Conservation (phyloP, 805 yeast genomes). For the Clavispora carvajalis region DNA sequence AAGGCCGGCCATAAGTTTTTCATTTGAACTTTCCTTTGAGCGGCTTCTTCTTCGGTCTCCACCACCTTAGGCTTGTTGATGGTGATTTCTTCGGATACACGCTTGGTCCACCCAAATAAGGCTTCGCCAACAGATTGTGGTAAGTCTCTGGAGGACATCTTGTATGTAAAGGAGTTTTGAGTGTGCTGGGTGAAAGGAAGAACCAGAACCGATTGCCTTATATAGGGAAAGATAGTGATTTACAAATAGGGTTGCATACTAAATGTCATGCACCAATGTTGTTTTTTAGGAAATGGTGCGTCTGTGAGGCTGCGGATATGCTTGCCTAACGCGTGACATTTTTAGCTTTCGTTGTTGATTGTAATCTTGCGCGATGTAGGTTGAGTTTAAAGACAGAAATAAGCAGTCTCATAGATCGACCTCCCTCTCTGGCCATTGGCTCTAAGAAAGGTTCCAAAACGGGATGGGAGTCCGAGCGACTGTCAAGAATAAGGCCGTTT, state of each 20-base stretch:
- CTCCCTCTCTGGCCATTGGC: no score
- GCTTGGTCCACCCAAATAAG: constrained; percentile 9
- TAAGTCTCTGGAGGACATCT: constrained; percentile 17
- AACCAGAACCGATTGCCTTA: no score
- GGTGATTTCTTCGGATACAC: constrained; percentile 10
- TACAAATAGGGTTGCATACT: background rate
- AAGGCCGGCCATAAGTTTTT: constrained; percentile 28
- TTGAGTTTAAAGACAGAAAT: background rate
- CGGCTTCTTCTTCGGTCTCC: constrained; percentile 10
- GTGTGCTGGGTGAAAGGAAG: no score
- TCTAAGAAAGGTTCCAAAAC: no score
- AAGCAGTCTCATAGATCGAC: no score
- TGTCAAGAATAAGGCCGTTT: no score
- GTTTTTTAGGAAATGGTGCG: background rate
- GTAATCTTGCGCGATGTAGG: background rate
- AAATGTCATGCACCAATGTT: background rate
- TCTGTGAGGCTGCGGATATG: background rate
- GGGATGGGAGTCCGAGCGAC: no score
- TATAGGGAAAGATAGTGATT: no score
- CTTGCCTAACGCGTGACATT: background rate
- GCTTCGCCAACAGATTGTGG: constrained; percentile 13
- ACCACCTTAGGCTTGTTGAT: constrained; percentile 3
- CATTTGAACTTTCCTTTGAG: constrained; percentile 14
- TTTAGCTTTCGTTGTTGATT: background rate
- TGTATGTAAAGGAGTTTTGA: background rate